phyloP scores from a whole-genome alignment of 2,329 filamentous ascomycete genomes.

The Botrytis deweyae region DNA sequence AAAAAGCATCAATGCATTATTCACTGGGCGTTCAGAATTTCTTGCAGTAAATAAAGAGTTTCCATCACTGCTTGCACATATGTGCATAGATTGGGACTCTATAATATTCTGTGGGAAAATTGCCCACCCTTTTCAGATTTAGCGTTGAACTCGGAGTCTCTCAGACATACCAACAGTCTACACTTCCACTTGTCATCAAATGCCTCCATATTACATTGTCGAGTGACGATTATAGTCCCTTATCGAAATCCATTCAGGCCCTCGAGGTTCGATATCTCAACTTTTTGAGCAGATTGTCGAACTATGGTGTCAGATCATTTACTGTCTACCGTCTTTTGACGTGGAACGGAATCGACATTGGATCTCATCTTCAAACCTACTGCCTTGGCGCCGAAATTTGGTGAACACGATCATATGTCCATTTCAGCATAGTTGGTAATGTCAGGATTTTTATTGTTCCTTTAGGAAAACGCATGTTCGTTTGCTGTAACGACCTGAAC shows the following conservation, averaged over 20 bases:
- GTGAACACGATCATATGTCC: not conserved
- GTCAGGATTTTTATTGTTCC: not conserved
- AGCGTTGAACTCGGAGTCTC: not conserved
- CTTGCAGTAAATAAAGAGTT: not conserved
- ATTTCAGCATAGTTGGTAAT: not conserved
- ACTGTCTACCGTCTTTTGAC: not conserved
- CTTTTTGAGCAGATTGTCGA: not conserved
- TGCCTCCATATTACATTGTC: not conserved
- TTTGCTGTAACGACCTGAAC: not conserved
- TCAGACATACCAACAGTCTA: not conserved
- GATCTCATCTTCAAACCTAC: not conserved
- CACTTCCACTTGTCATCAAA: not conserved
- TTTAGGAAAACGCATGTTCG: not conserved
- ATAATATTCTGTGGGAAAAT: rapidly evolving
- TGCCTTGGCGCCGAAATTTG: not conserved
- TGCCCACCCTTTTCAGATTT: not conserved
- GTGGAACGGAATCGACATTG: not conserved
- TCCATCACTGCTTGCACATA: not conserved
- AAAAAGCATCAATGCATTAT: not conserved
- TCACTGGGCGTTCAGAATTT: not conserved
- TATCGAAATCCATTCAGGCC: not conserved
- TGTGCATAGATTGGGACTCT: not conserved
- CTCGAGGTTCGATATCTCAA: not conserved
- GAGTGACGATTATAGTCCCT: not conserved
- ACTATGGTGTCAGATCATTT: not conserved